These are phyloP conservation scores for Calonectria ilicicola DNA, from an alignment of 2,329 filamentous ascomycete genomes.

Conservation along the genomic window DNA sequence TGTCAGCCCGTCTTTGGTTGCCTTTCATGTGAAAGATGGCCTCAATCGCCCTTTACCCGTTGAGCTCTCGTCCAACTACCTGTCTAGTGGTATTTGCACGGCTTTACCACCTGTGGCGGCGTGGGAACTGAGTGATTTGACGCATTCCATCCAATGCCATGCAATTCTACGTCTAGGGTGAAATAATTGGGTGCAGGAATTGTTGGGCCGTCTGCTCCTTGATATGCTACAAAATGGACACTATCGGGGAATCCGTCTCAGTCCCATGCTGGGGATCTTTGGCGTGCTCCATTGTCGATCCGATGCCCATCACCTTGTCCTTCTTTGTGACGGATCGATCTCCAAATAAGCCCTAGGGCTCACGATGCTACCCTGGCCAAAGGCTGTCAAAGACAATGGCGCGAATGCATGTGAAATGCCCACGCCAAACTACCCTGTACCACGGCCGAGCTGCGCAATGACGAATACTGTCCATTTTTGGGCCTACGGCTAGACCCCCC, in stretches of 20 bases:
- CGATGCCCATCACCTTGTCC: background rate
- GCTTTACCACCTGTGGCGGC: background rate
- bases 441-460: conserved; percentile 36
- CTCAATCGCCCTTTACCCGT: conserved; percentile 3
- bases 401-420: conserved; percentile 20
- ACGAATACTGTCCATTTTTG: conserved; percentile 28
- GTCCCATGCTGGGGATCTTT: background rate
- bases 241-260: background rate
- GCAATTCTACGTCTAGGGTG: background rate
- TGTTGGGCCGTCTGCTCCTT: background rate
- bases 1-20: background rate
- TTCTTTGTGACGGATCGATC: background rate
- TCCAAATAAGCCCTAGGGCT: conserved; percentile 18
- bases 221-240: background rate
- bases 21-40: conserved; percentile 10
- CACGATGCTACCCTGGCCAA: background rate
- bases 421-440: conserved; percentile 18
- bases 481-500: conserved; percentile 32
- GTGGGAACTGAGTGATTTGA: background rate
- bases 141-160: background rate
- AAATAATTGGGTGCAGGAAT: background rate
- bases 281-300: background rate
- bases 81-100: background rate
- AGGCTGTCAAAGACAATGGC: background rate
- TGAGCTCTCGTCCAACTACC: background rate